Conservation (phyloP, 768 basidiomycete genomes). For the Mrakia gelida region DNA sequence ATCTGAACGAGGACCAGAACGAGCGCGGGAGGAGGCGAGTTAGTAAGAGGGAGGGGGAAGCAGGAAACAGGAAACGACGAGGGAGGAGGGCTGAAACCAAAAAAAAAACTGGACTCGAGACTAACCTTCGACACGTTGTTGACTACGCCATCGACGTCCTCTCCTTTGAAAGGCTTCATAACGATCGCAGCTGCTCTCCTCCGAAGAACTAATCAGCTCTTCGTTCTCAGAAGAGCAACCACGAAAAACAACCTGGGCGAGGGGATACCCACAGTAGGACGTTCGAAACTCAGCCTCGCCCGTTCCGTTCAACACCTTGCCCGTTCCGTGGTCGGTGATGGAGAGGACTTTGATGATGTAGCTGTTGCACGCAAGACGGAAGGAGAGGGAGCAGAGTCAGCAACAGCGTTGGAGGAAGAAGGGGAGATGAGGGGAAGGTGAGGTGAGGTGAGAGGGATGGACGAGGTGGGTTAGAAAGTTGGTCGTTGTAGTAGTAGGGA, state of each 20-base stretch:
- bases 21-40: conserved; percentile 41
- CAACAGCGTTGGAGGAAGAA: neutral
- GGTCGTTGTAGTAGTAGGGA: neutral
- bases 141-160: conserved; percentile 94
- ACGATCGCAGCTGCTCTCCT: conserved; percentile 63
- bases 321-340: conserved; percentile 85
- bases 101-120: conserved; percentile 39
- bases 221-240: conserved; percentile 13
- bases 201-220: conserved; percentile 22
- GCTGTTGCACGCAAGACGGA: conserved; percentile 31
- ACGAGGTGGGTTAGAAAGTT: neutral
- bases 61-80: neutral
- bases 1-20: conserved; percentile 51
- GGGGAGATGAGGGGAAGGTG: neutral
- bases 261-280: conserved; percentile 57
- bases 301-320: conserved; percentile 82
- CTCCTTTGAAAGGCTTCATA: conserved; percentile 99
- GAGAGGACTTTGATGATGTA: conserved; percentile 45
- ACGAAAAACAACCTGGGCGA: neutral
- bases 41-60: conserved; percentile 14
- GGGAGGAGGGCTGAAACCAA: neutral
- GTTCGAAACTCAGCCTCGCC: conserved; percentile 96
- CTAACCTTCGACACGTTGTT: conserved; percentile 91
- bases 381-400: conserved; percentile 13
- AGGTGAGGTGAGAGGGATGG: neutral